phyloP scores from a whole-genome alignment of 306 rosid species.

The Trifolium subterraneum region DNA sequence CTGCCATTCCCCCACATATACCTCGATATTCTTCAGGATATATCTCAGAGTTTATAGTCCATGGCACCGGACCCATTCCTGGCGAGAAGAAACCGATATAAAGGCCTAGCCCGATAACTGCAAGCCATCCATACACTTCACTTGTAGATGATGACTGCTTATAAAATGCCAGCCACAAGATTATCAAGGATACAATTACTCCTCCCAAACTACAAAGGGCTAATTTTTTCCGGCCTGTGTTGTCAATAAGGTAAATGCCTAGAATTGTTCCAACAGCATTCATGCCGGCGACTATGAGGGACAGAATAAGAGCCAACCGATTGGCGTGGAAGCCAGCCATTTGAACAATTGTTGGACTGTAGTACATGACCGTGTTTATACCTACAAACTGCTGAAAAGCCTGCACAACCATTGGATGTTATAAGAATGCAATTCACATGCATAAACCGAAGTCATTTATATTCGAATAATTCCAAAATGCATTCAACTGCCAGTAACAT shows the following conservation, averaged over 20 bases:
- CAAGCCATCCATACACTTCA: conserved; percentile 68
- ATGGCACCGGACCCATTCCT: conserved; percentile 97
- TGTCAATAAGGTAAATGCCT: conserved; percentile 84
- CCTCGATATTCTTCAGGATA: conserved; percentile 93
- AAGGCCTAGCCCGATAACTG: conserved; percentile 66
- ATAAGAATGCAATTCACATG: conserved; percentile 36
- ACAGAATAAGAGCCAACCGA: conserved; percentile 77
- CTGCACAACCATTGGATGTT: conserved; percentile 53
- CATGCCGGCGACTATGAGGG: conserved; percentile 81
- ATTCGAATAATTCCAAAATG: conserved; percentile 4
- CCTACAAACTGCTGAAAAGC: conserved; percentile 92
- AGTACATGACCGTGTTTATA: conserved; percentile 96
- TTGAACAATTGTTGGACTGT: conserved; percentile 96
- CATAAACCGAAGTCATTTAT: conserved; percentile 12
- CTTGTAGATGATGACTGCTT: conserved; percentile 54
- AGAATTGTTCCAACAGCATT: conserved; percentile 82
- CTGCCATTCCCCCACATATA: conserved; percentile 89
- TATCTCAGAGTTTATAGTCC: conserved; percentile 93
- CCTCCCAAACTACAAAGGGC: conserved; percentile 81
- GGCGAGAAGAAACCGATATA: conserved; percentile 83
- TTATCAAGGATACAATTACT: conserved; percentile 61
- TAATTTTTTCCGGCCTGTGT: conserved; percentile 71
- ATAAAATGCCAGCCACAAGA: conserved; percentile 64
- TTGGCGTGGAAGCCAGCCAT: conserved; percentile 86
- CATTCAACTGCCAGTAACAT: conserved; percentile 14